These are phyloP conservation scores for Arctium minus DNA, from an alignment of 129 eudicot species.

Conservation along the genomic window DNA sequence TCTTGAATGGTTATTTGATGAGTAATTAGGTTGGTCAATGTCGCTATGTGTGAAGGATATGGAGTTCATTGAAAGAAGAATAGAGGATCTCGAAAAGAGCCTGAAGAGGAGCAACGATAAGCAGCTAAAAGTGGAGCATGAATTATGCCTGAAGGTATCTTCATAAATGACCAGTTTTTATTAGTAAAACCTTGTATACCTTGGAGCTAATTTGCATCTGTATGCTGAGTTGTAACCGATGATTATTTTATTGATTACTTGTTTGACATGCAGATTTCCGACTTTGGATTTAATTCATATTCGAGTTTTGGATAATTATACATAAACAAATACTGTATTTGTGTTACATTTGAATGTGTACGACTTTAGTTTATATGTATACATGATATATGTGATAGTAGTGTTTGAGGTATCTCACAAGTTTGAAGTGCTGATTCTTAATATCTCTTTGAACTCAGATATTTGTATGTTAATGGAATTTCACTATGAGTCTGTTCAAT, in stretches of 20 bases:
- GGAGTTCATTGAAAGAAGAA: slow-evolving; percentile 78
- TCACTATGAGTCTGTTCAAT: too few relatives aligned
- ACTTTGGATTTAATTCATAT: not conserved
- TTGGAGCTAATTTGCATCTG: not conserved
- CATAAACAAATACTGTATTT: not conserved
- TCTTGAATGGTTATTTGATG: not conserved
- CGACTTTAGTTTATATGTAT: not conserved
- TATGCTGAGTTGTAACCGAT: not conserved
- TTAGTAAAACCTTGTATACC: not conserved
- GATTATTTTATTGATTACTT: not conserved
- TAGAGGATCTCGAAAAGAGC: slow-evolving; percentile 96
- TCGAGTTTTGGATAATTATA: not conserved
- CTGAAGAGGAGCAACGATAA: slow-evolving; percentile 99
- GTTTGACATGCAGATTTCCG: not conserved
- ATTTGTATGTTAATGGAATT: too few relatives aligned
- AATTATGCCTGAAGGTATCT: slow-evolving; percentile 71
- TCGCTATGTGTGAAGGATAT: slow-evolving; percentile 52
- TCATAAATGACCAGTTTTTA: not conserved
- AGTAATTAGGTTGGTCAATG: not conserved
- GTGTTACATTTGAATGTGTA: not conserved
- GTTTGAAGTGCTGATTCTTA: not conserved
- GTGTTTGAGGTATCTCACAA: not conserved
- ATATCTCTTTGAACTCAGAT: too few relatives aligned
- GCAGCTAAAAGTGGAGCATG: slow-evolving; percentile 87
- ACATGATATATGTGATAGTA: not conserved